Evolutionary conservation across 768 basidiomycete species (phyloP), one percentile per base, ranked within the genome.

Genomic region (Paxillus involutus): DNA sequence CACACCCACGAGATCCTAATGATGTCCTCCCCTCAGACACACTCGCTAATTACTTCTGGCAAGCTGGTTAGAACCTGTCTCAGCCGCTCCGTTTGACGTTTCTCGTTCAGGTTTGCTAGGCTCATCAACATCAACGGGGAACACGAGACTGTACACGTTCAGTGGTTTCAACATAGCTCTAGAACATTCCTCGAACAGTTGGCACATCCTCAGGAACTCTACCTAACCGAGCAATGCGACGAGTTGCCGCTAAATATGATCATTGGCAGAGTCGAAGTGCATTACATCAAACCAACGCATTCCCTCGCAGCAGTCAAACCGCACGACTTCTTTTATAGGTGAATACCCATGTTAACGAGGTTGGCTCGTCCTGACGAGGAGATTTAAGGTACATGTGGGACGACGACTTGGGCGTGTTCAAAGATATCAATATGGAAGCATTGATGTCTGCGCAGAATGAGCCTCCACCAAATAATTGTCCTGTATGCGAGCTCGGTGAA

Each of bases 81-180:
- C 41, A 41, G 26, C 24, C 43, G 46, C 29, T 41, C n/a, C 47
- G 16, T 44, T 49, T 11, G 14, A 37, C 21, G 24, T 16, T 56
- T 14, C 2, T 53, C 41, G 13, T 43, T 14, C 59, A 91, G 89
- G 88, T 90, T 91, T 67, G 88, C 77, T 0, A 76, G 75, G 59
- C 83, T 92, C 24, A 63, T 84, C 0, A 80, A 75, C 47, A 77
- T 90, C 52, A 66, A 77, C 14, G 69, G 73, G 33, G 68, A 74
- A 14, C 54, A 70, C 5, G 68, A 76, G 49, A 68, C 53, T 2
- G 79, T 80, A 1, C 91, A 93, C 65, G 69, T 88, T 10, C 88
- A 83, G 33, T 93, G 89, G 89, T 80, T 88, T 29, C 80, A 87
- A 49, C 90, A 92, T 60, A 80, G 83, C 0, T 80, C 81, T 0